A percentile compares a stretch with the other conserved stretches of the same genome.
These are phyloP conservation scores for Hymenoscyphus fraxineus DNA, from an alignment of 2,329 filamentous ascomycete genomes.

Conservation along the genomic window DNA sequence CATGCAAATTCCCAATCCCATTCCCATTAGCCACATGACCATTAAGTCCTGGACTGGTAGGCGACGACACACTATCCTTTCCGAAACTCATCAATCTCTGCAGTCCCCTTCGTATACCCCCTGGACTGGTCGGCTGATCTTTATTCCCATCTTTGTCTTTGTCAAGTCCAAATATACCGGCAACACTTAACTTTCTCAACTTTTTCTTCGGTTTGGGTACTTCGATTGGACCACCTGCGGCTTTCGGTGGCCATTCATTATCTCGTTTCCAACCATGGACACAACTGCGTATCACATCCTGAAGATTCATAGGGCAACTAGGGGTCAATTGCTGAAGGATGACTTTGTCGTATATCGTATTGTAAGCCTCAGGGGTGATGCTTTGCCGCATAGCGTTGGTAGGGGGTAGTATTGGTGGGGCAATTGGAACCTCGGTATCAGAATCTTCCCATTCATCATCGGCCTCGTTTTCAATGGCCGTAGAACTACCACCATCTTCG, in stretches of 20 bases:
- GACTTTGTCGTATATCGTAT: constrained; percentile 85
- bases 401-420: constrained; percentile 67
- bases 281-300: constrained; percentile 74
- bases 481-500: constrained; percentile 24
- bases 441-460: constrained; percentile 26
- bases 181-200: constrained; percentile 29
- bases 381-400: constrained; percentile 73
- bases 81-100: constrained; percentile 26
- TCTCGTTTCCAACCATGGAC: constrained; percentile 91
- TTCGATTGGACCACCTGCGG: constrained; percentile 41
- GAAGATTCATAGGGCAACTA: constrained; percentile 81
- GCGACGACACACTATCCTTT: constrained; percentile 4
- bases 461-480: constrained; percentile 25
- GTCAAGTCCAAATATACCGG: constrained; percentile 28
- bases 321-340: constrained; percentile 76
- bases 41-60: neutral
- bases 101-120: constrained; percentile 20
- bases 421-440: constrained; percentile 56
- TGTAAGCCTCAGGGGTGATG: constrained; percentile 70
- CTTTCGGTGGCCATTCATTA: constrained; percentile 83
- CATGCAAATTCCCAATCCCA: neutral
- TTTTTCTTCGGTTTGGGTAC: constrained; percentile 20
- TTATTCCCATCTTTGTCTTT: constrained; percentile 11
- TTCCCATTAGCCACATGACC: neutral
- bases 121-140: constrained; percentile 7